Evolutionary conservation across 352 stramenopile species (phyloP).

Genomic region (Phytopythium cucurbitacearum): DNA sequence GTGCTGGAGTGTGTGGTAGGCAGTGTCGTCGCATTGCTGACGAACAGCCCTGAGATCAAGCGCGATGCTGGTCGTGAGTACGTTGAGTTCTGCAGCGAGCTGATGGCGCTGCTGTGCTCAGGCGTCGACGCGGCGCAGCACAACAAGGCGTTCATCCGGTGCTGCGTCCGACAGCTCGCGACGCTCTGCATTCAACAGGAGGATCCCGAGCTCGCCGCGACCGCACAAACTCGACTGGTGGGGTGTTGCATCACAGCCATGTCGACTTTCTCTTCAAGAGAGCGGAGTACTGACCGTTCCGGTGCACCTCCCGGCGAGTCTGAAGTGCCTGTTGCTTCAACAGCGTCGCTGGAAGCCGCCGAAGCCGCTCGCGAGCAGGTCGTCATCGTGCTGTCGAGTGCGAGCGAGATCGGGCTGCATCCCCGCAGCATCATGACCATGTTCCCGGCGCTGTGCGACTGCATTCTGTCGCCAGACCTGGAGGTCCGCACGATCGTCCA

Average conservation of each 20-base stretch:
- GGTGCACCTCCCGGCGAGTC: not conserved
- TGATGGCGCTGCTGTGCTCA: constrained; percentile 57
- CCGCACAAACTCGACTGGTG: constrained; percentile 54
- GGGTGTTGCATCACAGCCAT: constrained; percentile 54
- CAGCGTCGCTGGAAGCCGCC: constrained; percentile 2
- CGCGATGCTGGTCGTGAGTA: constrained; percentile 9
- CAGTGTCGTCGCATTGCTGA: constrained; percentile 52
- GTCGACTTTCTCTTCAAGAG: constrained; percentile 34
- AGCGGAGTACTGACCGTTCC: constrained; percentile 9
- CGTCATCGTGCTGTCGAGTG: constrained; percentile 60
- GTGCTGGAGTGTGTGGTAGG: constrained; percentile 76
- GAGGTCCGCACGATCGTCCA: constrained; percentile 70
- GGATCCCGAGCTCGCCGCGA: constrained; percentile 36
- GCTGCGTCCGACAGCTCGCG: constrained; percentile 71
- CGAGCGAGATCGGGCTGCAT: constrained; percentile 45
- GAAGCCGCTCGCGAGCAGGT: constrained; percentile 50
- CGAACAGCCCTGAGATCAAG: constrained; percentile 25
- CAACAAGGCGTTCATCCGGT: constrained; percentile 60
- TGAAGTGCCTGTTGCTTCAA: not conserved
- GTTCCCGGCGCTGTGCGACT: constrained; percentile 72
- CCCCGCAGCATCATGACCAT: constrained; percentile 62
- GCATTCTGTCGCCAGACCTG: constrained; percentile 62
- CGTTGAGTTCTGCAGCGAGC: constrained; percentile 39
- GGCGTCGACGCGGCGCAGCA: constrained; percentile 48
- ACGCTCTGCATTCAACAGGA: constrained; percentile 66